A percentile compares a stretch with the other conserved stretches of the same genome.
phyloP scores from a whole-genome alignment of 345 rosid species.

The Angophora floribunda region DNA sequence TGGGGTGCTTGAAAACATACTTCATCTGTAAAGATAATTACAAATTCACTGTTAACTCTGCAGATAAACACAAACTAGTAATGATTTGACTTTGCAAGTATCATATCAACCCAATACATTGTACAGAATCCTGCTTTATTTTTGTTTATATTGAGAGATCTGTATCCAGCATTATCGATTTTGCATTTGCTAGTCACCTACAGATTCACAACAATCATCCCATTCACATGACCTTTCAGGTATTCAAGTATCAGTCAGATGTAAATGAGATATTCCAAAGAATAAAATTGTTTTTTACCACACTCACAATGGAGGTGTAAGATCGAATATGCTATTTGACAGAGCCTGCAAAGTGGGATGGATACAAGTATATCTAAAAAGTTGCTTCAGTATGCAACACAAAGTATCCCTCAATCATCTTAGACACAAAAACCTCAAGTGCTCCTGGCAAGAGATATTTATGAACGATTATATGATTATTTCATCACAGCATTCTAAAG shows the following conservation, averaged over 20 bases:
- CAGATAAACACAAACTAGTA: neutral
- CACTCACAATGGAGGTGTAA: neutral
- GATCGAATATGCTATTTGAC: neutral
- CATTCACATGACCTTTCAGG: neutral
- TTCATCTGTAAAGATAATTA: conserved; percentile 45
- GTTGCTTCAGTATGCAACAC: neutral
- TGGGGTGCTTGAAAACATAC: conserved; percentile 75
- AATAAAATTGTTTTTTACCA: neutral
- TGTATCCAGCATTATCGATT: neutral
- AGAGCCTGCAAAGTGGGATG: neutral
- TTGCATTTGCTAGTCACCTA: neutral
- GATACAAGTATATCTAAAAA: neutral
- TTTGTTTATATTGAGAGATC: neutral
- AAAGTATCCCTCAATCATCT: neutral
- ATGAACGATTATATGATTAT: neutral
- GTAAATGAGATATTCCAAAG: neutral
- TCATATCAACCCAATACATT: neutral
- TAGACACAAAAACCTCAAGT: neutral
- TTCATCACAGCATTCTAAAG: neutral
- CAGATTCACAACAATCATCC: neutral
- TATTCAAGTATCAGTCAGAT: neutral
- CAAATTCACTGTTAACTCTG: neutral
- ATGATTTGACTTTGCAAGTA: neutral
- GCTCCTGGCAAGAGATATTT: neutral
- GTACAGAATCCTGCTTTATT: neutral